A percentile compares a stretch with the other conserved stretches of the same genome.
These are phyloP conservation scores for Phoenix dactylifera DNA, from an alignment of 176 grass and related monocot species.

Conservation along the genomic window DNA sequence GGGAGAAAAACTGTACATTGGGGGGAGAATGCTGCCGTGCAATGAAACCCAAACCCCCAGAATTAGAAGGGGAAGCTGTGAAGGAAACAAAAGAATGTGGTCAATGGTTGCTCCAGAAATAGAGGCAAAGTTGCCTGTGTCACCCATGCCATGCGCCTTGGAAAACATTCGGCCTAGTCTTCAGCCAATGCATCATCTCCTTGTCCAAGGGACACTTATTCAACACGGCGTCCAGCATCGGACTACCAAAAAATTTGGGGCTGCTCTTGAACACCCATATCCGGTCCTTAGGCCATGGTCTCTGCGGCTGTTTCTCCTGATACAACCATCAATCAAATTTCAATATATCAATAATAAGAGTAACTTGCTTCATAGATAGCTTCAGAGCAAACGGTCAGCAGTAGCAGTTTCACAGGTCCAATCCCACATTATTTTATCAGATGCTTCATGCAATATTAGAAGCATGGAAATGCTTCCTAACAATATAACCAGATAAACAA, in stretches of 20 bases:
- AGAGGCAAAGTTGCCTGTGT: constrained; percentile 25
- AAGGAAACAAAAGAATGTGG: constrained; percentile 58
- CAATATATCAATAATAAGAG: not conserved
- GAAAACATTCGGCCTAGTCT: constrained; percentile 75
- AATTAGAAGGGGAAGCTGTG: constrained; percentile 31
- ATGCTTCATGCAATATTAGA: too few species aligned
- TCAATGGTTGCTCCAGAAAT: constrained; percentile 43
- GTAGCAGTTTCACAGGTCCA: too few species aligned
- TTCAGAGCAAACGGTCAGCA: too few species aligned
- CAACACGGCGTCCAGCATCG: constrained; percentile 84
- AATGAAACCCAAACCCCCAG: constrained; percentile 49
- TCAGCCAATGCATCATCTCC: constrained; percentile 97
- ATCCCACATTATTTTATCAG: too few species aligned
- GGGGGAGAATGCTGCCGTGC: constrained; percentile 37
- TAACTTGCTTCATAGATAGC: too few species aligned
- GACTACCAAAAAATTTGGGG: constrained; percentile 93
- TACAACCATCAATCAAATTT: constrained; percentile 18
- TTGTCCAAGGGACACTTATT: constrained; percentile 84
- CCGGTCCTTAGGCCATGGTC: constrained; percentile 91
- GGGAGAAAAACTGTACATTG: constrained; percentile 44
- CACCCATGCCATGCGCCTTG: constrained; percentile 53
- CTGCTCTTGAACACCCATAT: constrained; percentile 90
- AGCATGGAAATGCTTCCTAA: constrained; percentile 4
- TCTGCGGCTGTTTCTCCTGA: constrained; percentile 94
- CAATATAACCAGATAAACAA: not conserved